Conservation (phyloP, 106 monocot species). For the Vanilla planifolia region DNA sequence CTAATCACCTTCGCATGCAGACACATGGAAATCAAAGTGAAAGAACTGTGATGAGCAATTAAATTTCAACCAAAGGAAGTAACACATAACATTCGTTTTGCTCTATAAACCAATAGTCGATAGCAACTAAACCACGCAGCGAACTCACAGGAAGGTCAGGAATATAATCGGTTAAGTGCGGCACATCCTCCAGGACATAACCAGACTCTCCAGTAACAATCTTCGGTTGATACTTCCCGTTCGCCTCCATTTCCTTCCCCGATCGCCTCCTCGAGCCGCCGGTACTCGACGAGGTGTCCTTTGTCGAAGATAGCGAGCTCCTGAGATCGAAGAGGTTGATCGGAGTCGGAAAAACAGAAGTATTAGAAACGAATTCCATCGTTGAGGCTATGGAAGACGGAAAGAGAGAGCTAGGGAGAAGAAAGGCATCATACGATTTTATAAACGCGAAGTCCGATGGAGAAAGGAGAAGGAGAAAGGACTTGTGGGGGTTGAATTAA, state of each 20-base stretch:
- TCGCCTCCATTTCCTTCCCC: slow-evolving; percentile 10
- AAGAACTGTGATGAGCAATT: neutral
- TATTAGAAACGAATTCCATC: slow-evolving; percentile 3
- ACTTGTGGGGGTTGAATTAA: neutral
- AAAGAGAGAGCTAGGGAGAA: neutral
- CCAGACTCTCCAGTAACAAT: slow-evolving; percentile 47
- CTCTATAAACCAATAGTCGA: no score
- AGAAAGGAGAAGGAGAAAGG: no score
- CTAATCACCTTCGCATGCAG: neutral
- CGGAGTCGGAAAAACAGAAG: neutral
- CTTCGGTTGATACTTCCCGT: slow-evolving; percentile 16
- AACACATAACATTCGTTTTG: neutral
- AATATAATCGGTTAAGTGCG: slow-evolving; percentile 61
- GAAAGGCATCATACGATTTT: neutral
- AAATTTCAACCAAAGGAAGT: neutral
- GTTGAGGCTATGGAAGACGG: neutral
- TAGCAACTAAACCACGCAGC: neutral
- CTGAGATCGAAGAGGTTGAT: slow-evolving; percentile 1
- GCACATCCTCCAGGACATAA: slow-evolving; percentile 72
- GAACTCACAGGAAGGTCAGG: slow-evolving; percentile 37
- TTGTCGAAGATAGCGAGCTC: slow-evolving; percentile 4
- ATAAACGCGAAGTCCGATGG: neutral
- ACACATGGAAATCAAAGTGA: neutral
- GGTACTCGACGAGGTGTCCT: neutral
- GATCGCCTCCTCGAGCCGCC: neutral